Conservation (phyloP, 352 stramenopile species). For the Saprolegnia diclina region DNA sequence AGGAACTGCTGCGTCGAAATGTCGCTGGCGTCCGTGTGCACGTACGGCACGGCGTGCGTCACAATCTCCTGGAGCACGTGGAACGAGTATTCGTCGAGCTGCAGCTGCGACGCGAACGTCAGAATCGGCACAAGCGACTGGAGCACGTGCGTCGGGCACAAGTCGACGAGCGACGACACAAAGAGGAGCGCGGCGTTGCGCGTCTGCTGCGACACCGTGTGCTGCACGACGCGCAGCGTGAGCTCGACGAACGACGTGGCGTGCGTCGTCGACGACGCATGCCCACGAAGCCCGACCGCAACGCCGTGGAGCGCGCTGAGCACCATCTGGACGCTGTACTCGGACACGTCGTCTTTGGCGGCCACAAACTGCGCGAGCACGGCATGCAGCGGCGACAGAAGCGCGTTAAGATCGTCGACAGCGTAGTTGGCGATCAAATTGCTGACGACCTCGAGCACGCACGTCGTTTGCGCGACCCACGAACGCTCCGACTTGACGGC, state of each 20-base stretch:
- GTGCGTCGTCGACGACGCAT: neutral
- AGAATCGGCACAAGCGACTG: conserved; percentile 74
- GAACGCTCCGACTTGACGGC: conserved; percentile 4
- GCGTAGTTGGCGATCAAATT: conserved; percentile 29
- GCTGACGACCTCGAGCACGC: conserved; percentile 70
- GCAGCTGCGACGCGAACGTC: conserved; percentile 39
- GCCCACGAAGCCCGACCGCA: neutral
- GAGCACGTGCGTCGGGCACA: conserved; percentile 67
- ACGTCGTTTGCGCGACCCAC: conserved; percentile 50
- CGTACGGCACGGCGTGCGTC: conserved; percentile 69
- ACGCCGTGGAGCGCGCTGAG: conserved; percentile 7
- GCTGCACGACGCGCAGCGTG: conserved; percentile 57
- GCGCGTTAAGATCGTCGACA: conserved; percentile 30
- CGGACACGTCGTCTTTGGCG: conserved; percentile 16
- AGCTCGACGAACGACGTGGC: conserved; percentile 70
- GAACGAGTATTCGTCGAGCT: conserved; percentile 84
- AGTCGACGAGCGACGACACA: conserved; percentile 67
- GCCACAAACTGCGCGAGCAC: conserved; percentile 41
- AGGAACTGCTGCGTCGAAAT: conserved; percentile 75
- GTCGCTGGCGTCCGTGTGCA: conserved; percentile 34
- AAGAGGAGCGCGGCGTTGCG: conserved; percentile 79
- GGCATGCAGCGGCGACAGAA: conserved; percentile 52
- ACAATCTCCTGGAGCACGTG: conserved; percentile 83
- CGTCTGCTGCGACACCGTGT: conserved; percentile 64
- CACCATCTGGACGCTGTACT: conserved; percentile 28